Percentiles rank a stretch among this genome's conserved stretches.
Evolutionary conservation across 441 rosid genomes (phyloP).

Genomic region (Populus hybrid): DNA sequence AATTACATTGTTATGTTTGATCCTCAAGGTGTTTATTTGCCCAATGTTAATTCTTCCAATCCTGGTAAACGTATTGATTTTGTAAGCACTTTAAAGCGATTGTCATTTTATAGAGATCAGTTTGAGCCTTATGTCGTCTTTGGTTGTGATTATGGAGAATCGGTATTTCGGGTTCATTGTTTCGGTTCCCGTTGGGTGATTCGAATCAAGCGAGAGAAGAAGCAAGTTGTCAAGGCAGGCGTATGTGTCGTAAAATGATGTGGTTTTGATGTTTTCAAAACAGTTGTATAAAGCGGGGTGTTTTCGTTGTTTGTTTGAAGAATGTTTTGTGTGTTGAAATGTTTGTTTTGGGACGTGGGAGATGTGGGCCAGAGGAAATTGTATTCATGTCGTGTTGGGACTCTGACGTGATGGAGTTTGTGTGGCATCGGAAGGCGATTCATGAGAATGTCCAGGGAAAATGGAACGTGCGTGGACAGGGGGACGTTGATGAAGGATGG

Average conservation of each 20-base stretch:
- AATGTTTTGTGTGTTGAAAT: conserved; percentile 72
- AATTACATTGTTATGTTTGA: conserved; percentile 84
- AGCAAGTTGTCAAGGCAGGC: conserved; percentile 97
- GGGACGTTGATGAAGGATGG: conserved; percentile 52
- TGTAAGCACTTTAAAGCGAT: conserved; percentile 75
- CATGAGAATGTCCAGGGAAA: conserved; percentile 60
- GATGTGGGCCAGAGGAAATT: conserved; percentile 68
- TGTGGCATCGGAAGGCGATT: conserved; percentile 77
- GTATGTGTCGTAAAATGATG: conserved; percentile 55
- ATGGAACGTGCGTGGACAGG: conserved; percentile 2
- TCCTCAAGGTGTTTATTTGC: conserved; percentile 89
- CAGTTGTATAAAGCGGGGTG: conserved; percentile 84
- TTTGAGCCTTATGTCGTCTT: conserved; percentile 82
- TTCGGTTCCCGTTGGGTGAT: conserved; percentile 92
- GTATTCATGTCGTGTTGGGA: conserved; percentile 55
- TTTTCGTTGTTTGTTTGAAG: conserved; percentile 82
- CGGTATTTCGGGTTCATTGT: conserved; percentile 75
- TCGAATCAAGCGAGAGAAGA: conserved; percentile 64
- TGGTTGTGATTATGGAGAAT: conserved; percentile 85
- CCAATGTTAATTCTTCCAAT: conserved; percentile 82
- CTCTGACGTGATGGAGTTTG: conserved; percentile 46
- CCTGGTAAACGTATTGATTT: conserved; percentile 95
- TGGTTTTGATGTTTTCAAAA: conserved; percentile 66
- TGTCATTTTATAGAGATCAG: conserved; percentile 64
- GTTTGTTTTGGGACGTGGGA: conserved; percentile 78